Conservation (phyloP, 306 rosid species). For the Comarum palustre region DNA sequence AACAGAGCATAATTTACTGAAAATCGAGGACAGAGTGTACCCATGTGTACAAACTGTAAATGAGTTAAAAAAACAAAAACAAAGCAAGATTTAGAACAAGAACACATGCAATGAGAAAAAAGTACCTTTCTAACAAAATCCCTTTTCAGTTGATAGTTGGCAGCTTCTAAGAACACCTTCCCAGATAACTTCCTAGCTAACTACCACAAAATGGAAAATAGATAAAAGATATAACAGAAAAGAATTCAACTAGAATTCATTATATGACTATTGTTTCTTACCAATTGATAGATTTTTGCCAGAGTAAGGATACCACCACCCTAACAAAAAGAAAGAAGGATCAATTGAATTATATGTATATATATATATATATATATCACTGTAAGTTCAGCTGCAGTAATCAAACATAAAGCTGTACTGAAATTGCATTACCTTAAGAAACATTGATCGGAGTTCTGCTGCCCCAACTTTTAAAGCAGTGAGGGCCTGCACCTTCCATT, state of each 20-base stretch:
- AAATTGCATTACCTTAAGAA: conserved; percentile 56
- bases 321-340: conserved; percentile 29
- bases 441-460: conserved; percentile 53
- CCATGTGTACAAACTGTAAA: background rate
- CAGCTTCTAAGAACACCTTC: conserved; percentile 75
- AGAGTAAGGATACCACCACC: conserved; percentile 73
- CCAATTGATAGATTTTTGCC: conserved; percentile 74
- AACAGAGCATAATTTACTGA: background rate
- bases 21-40: background rate
- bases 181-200: conserved; percentile 70
- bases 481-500: conserved; percentile 62
- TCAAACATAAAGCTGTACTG: conserved; percentile 8
- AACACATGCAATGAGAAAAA: background rate
- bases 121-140: conserved; percentile 76
- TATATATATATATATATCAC: conserved; percentile 22
- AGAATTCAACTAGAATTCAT: conserved; percentile 12
- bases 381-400: conserved; percentile 10
- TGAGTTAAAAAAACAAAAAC: background rate
- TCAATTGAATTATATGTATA: conserved; percentile 19
- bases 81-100: background rate
- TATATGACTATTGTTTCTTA: conserved; percentile 36
- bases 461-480: conserved; percentile 56
- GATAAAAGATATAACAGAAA: conserved; percentile 22
- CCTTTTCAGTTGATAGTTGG: conserved; percentile 80
- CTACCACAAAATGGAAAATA: conserved; percentile 43